Evolutionary conservation across 805 yeast genomes (phyloP).

Genomic region (Metschnikowia lunata): DNA sequence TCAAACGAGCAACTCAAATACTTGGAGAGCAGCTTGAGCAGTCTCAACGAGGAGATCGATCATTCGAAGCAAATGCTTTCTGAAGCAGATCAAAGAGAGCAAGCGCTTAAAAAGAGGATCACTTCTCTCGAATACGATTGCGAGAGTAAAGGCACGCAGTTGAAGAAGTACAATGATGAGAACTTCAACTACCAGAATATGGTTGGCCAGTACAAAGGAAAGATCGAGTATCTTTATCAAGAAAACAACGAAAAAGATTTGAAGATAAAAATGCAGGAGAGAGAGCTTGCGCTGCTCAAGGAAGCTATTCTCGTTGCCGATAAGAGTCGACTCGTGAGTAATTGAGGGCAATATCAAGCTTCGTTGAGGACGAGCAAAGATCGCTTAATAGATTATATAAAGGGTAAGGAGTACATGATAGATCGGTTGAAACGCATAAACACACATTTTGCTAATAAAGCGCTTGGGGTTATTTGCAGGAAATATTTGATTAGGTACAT

Average conservation of each 20-base stretch:
- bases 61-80: slow-evolving; percentile 44
- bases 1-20: slow-evolving; percentile 52
- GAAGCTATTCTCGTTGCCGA: slow-evolving; percentile 36
- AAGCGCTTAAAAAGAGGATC: slow-evolving; percentile 48
- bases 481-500: too few relatives aligned
- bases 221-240: slow-evolving; percentile 35
- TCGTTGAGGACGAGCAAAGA: too few relatives aligned
- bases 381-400: too few relatives aligned
- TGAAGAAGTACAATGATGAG: slow-evolving; percentile 54
- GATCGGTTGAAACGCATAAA: too few relatives aligned
- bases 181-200: slow-evolving; percentile 52
- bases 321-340: slow-evolving; percentile 2
- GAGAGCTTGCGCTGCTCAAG: slow-evolving; percentile 54
- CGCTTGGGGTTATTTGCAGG: too few relatives aligned
- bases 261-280: slow-evolving; percentile 43
- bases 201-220: slow-evolving; percentile 38
- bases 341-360: too few relatives aligned
- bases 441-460: too few relatives aligned
- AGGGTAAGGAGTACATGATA: too few relatives aligned
- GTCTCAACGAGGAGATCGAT: slow-evolving; percentile 49
- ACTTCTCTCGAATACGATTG: slow-evolving; percentile 51
- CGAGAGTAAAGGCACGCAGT: slow-evolving; percentile 47
- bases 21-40: slow-evolving; percentile 55
- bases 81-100: slow-evolving; percentile 49
- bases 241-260: slow-evolving; percentile 42